Base-by-base conservation (phyloP, 169 alveolate species). In the Neospora caninum region DNA sequence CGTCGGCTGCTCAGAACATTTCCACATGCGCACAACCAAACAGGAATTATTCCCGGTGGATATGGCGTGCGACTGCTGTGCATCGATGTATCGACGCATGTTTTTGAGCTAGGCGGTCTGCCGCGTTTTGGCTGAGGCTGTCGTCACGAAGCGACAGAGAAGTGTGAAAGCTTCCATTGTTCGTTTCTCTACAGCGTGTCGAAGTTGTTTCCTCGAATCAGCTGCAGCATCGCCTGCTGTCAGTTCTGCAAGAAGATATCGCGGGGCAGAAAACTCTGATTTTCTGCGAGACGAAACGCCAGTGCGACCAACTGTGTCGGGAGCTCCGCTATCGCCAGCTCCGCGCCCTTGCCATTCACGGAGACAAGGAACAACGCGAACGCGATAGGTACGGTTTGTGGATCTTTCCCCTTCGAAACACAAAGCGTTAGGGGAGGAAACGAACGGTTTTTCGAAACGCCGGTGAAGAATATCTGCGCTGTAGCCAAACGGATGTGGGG, bases 281-380 rank as follows among this genome's bases (percentile, higher is more conserved):
- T 25, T 95, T 95, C 78, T 42, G 86, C 73, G 96, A 88, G 42
- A 96, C 97, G 18, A 95, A 95, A 95, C 91, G 96, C 36, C 95
- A 96, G 73, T 98, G 98, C 22, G 99, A 98, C 94, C 96, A 97
- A 36, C 96, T 99, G 41, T 96, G 99, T 86, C 96, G 98, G 88
- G 98, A 97, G 41, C 96, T 99, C 89, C 91, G 99, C 29, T 94
- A 97, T 64, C 98, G 97, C 92, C 99, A 99, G 27, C 97, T 97
- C 97, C 98, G 98, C 58, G 99, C 99, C 9, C 95, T 97, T 27
- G 95, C 95, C 54, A 98, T 98, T 29, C 99, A 99, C 95, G 99
- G 99, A n/a, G 99, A 99, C 97, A 98, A 98, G 97, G 97, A 98
- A 88, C 99, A 99, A 96, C 95, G 96, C 34, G 98, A 99, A 92